Percentiles rank a stretch among this genome's conserved stretches.
Conservation (phyloP, 306 rosid species). For the Arachis stenosperma region DNA sequence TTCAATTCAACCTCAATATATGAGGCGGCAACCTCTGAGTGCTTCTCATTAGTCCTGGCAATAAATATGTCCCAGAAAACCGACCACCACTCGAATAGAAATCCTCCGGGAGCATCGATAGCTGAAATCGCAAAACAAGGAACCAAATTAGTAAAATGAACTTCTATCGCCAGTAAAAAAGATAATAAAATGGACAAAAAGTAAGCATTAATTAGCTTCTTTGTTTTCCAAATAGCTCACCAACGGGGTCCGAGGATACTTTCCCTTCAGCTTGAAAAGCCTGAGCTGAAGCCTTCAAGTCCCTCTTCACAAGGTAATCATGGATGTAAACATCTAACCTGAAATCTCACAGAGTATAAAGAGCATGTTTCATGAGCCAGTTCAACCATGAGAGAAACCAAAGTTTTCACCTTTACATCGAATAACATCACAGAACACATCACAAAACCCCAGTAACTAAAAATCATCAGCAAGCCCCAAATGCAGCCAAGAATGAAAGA, state of each 20-base stretch:
- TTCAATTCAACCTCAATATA: conserved; percentile 83
- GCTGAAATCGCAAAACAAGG: conserved; percentile 54
- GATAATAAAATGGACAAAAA: conserved; percentile 33
- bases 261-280: conserved; percentile 99
- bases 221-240: conserved; percentile 53
- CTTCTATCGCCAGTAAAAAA: background rate
- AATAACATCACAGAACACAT: conserved; percentile 14
- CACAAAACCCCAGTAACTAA: conserved; percentile 11
- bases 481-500: conserved; percentile 15
- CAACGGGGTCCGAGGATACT: conserved; percentile 98
- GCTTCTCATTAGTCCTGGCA: conserved; percentile 98
- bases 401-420: conserved; percentile 39
- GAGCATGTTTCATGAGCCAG: conserved; percentile 39
- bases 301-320: conserved; percentile 96
- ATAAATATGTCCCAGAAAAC: conserved; percentile 99
- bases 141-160: background rate
- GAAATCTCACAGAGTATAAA: conserved; percentile 35
- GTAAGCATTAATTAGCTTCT: conserved; percentile 16
- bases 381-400: conserved; percentile 22
- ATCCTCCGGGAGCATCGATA: conserved; percentile 98
- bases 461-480: conserved; percentile 38
- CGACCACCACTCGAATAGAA: conserved; percentile 99
- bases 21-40: conserved; percentile 97
- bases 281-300: conserved; percentile 97
- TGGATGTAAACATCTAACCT: conserved; percentile 99